Conservation (phyloP, 164 flowering plant genomes). For the Stephania yunnanensis region DNA sequence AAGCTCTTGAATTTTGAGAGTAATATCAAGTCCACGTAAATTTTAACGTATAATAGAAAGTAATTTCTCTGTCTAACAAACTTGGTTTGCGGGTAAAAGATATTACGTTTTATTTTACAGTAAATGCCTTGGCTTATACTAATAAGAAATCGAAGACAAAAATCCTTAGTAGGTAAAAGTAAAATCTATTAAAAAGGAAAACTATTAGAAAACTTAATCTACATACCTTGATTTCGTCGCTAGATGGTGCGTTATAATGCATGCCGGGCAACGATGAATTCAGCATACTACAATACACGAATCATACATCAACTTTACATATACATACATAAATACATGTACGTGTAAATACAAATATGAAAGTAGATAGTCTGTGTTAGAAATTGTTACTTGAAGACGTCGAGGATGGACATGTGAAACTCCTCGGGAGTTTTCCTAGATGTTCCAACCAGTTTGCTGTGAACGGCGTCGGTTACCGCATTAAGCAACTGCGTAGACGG, state of each 20-base stretch:
- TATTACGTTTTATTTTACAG: too few species aligned
- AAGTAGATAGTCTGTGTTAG: neutral
- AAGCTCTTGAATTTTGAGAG: too few species aligned
- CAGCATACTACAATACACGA: slow-evolving; percentile 34
- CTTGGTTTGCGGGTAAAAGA: too few species aligned
- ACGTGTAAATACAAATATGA: neutral
- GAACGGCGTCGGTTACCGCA: slow-evolving; percentile 28
- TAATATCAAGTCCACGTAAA: too few species aligned
- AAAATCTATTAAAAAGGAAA: neutral
- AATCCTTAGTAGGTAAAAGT: too few species aligned
- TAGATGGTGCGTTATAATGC: slow-evolving; percentile 58
- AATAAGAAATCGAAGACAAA: too few species aligned
- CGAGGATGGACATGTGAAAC: slow-evolving; percentile 57
- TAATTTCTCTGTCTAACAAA: too few species aligned
- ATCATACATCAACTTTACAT: neutral
- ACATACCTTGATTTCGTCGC: slow-evolving; percentile 39
- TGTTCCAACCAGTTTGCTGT: slow-evolving; percentile 35
- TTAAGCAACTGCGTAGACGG: slow-evolving; percentile 7
- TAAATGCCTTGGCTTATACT: too few species aligned
- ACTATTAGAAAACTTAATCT: neutral
- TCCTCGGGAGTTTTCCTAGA: slow-evolving; percentile 29
- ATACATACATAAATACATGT: neutral
- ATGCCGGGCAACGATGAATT: slow-evolving; percentile 69
- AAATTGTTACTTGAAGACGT: slow-evolving; percentile 56
- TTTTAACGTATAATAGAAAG: too few species aligned